These are phyloP conservation scores for Sporobolus alterniflorus DNA, from an alignment of 202 grass and related monocot species.

Conservation along the genomic window DNA sequence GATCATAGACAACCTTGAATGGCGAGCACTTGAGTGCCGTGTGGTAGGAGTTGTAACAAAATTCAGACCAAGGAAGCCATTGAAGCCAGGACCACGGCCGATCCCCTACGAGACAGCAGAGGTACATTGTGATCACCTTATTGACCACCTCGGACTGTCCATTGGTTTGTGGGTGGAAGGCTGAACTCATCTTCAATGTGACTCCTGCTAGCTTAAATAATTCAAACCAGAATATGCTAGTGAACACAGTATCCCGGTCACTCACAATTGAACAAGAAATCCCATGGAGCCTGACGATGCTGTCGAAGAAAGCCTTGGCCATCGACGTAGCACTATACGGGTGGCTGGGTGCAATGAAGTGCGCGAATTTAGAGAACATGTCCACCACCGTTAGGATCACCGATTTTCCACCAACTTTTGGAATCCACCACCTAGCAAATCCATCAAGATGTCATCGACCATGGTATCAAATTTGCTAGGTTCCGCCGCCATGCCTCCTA, in stretches of 20 bases:
- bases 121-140: background rate
- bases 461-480: too few relatives aligned
- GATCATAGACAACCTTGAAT: too few relatives aligned
- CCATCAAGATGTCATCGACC: too few relatives aligned
- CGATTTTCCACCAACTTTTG: too few relatives aligned
- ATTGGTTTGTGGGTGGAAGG: background rate
- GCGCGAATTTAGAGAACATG: too few relatives aligned
- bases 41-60: background rate
- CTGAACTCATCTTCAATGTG: background rate
- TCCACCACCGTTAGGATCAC: too few relatives aligned
- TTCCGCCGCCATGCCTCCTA: too few relatives aligned
- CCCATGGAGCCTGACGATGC: background rate
- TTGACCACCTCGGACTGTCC: background rate
- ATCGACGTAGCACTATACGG: background rate
- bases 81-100: background rate
- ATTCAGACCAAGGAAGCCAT: background rate
- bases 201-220: too few relatives aligned
- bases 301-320: background rate
- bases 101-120: background rate
- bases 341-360: too few relatives aligned
- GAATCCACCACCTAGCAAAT: too few relatives aligned
- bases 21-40: too few relatives aligned
- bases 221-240: background rate
- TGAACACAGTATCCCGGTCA: background rate
- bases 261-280: background rate